These are phyloP conservation scores for Atractiella rhizophila DNA, from an alignment of 768 basidiomycete genomes.

Conservation along the genomic window DNA sequence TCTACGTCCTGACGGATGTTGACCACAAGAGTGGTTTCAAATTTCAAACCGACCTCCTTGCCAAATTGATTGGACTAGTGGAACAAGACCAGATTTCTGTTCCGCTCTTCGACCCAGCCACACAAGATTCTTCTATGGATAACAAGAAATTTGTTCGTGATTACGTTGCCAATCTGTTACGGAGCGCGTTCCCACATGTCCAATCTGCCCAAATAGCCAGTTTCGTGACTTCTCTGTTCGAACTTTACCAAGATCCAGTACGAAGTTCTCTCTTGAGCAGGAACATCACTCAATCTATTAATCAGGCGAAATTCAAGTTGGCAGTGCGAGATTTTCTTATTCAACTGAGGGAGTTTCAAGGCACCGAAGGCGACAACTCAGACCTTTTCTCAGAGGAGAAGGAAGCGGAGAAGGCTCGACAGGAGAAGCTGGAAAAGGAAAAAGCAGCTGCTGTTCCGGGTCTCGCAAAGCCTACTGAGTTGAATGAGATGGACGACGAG, in stretches of 20 bases:
- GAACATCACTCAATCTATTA: no score
- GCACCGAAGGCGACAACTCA: constrained; percentile 47
- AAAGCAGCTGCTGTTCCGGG: constrained; percentile 87
- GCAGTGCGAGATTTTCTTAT: constrained; percentile 91
- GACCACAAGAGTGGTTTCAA: constrained; percentile 98
- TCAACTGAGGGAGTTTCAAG: constrained; percentile 81
- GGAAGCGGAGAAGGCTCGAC: constrained; percentile 53
- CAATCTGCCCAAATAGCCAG: constrained; percentile 29
- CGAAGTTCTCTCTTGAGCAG: no score
- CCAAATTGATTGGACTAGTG: constrained; percentile 76
- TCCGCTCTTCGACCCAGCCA: constrained; percentile 56
- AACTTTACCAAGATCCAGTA: constrained; percentile 23
- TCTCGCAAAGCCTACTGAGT: constrained; percentile 52
- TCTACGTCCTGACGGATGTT: constrained; percentile 89
- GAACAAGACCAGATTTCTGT: constrained; percentile 53
- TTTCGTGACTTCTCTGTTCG: constrained; percentile 25
- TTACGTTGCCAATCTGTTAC: constrained; percentile 55
- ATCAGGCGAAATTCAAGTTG: constrained; percentile 58
- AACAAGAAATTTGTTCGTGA: constrained; percentile 59
- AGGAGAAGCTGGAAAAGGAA: constrained; percentile 60
- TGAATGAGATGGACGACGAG: no score
- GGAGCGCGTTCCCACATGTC: constrained; percentile 75
- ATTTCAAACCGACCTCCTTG: constrained; percentile 71
- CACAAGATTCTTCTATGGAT: constrained; percentile 37
- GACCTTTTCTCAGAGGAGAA: constrained; percentile 87